Percentiles rank a stretch among this genome's conserved stretches.
Evolutionary conservation across 2,329 filamentous ascomycete genomes (phyloP).

Genomic region (Cladophialophora bantiana): DNA sequence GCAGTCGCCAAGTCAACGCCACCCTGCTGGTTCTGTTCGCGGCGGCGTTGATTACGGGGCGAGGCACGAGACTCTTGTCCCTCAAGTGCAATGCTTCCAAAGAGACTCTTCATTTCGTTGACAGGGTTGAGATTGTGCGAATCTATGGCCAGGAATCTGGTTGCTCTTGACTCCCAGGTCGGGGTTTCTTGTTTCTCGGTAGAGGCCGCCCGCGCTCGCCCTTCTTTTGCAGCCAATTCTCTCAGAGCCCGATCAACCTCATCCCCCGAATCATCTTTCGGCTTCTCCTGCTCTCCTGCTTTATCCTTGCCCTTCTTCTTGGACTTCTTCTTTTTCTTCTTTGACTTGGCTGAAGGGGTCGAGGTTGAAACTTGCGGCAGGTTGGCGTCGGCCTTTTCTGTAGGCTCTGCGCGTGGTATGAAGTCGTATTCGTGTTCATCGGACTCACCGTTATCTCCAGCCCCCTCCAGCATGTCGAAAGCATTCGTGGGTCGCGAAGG

Average conservation of each 20-base stretch:
- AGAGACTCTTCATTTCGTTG: constrained; percentile 87
- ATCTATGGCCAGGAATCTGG: constrained; percentile 66
- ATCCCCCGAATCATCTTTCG: constrained; percentile 56
- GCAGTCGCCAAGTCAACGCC: constrained; percentile 61
- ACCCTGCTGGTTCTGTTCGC: constrained; percentile 63
- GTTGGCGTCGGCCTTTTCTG: constrained; percentile 36
- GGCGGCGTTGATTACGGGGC: constrained; percentile 57
- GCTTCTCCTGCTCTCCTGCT: constrained; percentile 37
- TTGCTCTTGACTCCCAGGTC: constrained; percentile 55
- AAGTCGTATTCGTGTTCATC: constrained; percentile 45
- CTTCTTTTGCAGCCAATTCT: constrained; percentile 59
- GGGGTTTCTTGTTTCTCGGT: constrained; percentile 39
- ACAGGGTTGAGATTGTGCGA: constrained; percentile 79
- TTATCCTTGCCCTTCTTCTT: constrained; percentile 58
- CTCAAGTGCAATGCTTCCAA: constrained; percentile 70
- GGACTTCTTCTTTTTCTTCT: constrained; percentile 62
- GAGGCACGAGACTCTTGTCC: constrained; percentile 60
- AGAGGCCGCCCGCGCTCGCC: constrained; percentile 33
- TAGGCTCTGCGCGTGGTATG: constrained; percentile 32
- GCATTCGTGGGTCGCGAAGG: constrained; percentile 47
- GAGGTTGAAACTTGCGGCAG: constrained; percentile 25
- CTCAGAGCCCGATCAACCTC: constrained; percentile 72
- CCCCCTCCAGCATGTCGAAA: constrained; percentile 61
- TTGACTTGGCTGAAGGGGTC: constrained; percentile 39
- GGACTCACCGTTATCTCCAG: constrained; percentile 48